Evolutionary conservation across 2,329 filamentous ascomycete genomes (phyloP).

Genomic region (Coniochaeta prunicola): DNA sequence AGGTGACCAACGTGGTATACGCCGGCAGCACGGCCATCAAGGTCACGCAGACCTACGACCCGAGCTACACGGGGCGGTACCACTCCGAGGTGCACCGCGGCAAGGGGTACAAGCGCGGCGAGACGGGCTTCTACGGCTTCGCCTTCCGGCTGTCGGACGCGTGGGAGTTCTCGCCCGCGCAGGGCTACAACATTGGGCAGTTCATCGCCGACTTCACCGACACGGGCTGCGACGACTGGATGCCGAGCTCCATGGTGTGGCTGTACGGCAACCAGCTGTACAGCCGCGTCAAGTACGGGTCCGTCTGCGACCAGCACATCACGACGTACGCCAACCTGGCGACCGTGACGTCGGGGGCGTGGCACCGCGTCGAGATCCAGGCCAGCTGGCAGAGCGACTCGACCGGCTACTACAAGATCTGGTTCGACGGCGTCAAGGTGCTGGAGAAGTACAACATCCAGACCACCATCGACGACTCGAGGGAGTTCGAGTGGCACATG

Average conservation of each 20-base stretch:
- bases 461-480: constrained; percentile 37
- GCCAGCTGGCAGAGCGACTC: constrained; percentile 34
- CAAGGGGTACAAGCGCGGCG: constrained; percentile 35
- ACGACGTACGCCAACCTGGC: constrained; percentile 21
- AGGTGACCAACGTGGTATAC: constrained; percentile 33
- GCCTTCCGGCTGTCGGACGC: constrained; percentile 36
- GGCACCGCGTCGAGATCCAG: constrained; percentile 39
- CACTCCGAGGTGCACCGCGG: constrained; percentile 39
- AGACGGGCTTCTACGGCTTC: constrained; percentile 42
- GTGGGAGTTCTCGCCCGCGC: constrained; percentile 36
- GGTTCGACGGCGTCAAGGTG: constrained; percentile 37
- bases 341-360: constrained; percentile 32
- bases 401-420: constrained; percentile 37
- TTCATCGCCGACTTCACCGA: constrained; percentile 42
- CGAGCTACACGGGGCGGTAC: constrained; percentile 34
- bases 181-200: constrained; percentile 40
- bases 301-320: constrained; percentile 26
- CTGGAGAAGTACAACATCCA: constrained; percentile 27
- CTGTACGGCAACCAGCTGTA: constrained; percentile 33
- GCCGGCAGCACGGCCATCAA: constrained; percentile 31
- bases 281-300: constrained; percentile 32
- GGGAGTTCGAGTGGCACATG: constrained; percentile 36
- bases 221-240: constrained; percentile 36
- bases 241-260: constrained; percentile 42
- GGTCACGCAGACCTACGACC: constrained; percentile 36